A percentile compares a stretch with the other conserved stretches of the same genome.
phyloP scores from a whole-genome alignment of 2,329 filamentous ascomycete species.

The Truncatella angustata region DNA sequence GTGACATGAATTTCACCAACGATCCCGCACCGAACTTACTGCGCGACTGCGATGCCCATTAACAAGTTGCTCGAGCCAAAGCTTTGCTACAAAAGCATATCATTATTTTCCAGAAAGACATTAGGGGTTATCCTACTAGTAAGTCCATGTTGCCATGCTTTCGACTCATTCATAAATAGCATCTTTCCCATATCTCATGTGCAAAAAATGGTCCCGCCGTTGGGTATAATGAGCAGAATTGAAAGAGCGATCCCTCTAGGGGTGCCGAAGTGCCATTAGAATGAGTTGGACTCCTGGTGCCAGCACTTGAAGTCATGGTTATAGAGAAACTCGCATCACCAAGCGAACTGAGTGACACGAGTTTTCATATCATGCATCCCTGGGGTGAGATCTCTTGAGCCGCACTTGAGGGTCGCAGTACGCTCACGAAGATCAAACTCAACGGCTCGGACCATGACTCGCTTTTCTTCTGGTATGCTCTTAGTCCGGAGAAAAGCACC shows the following conservation, averaged over 20 bases:
- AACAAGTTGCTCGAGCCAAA: too few species aligned
- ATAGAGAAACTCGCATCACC: constrained; percentile 32
- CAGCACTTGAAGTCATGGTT: not conserved
- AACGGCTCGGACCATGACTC: constrained; percentile 55
- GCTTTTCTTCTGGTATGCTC: constrained; percentile 49
- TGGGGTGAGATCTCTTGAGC: constrained; percentile 50
- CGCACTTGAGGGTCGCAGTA: constrained; percentile 49
- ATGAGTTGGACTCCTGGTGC: not conserved
- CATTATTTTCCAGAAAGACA: not conserved
- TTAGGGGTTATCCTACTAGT: not conserved
- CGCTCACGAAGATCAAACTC: constrained; percentile 56
- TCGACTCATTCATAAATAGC: not conserved
- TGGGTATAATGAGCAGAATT: constrained; percentile 13
- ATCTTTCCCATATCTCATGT: constrained; percentile 1
- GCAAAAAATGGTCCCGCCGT: constrained; percentile 18
- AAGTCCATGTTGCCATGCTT: not conserved
- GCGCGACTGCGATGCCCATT: too few species aligned
- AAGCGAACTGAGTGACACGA: constrained; percentile 43
- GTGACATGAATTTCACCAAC: too few species aligned
- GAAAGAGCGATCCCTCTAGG: constrained; percentile 19
- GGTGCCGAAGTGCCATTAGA: constrained; percentile 7
- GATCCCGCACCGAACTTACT: too few species aligned
- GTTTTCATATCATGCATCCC: constrained; percentile 47
- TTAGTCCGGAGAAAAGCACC: constrained; percentile 20
- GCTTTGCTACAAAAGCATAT: too few species aligned